Percentiles rank a stretch among this genome's conserved stretches.
Evolutionary conservation across 257 asterid species (phyloP).

Genomic region (Fraxinus cuspidata): DNA sequence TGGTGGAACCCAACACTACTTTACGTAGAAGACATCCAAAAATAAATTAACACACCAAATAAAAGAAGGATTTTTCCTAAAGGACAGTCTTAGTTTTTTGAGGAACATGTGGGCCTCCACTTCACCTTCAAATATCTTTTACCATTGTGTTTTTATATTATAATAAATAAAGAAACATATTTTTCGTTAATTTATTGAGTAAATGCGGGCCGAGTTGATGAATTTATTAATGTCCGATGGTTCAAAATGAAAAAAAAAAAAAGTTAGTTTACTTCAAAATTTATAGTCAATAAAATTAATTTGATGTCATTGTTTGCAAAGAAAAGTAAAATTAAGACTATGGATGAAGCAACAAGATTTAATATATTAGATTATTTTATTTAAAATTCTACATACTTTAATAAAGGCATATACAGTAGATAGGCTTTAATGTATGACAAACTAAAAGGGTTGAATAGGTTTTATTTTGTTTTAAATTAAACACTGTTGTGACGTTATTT

Average conservation of each 20-base stretch:
- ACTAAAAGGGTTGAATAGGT: no score
- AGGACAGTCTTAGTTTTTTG: background rate
- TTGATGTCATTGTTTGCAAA: background rate
- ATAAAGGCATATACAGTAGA: no score
- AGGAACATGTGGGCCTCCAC: background rate
- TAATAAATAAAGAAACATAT: background rate
- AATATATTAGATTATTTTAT: background rate
- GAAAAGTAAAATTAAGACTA: background rate
- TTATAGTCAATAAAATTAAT: background rate
- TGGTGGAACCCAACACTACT: conserved; percentile 33
- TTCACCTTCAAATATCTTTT: background rate
- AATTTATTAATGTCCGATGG: background rate
- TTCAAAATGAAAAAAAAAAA: background rate
- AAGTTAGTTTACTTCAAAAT: background rate
- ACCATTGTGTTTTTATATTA: background rate
- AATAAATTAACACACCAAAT: background rate
- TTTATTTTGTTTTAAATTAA: no score
- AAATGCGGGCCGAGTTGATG: background rate
- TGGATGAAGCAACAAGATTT: background rate
- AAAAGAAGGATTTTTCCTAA: background rate
- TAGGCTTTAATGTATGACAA: no score
- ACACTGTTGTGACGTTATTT: no score
- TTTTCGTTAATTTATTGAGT: background rate
- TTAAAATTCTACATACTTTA: background rate
- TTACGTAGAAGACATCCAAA: conserved; percentile 54